Percentiles rank a stretch among this genome's conserved stretches.
These are phyloP conservation scores for Leishmania aethiopica DNA, from an alignment of 208 protist genomes.

Conservation along the genomic window DNA sequence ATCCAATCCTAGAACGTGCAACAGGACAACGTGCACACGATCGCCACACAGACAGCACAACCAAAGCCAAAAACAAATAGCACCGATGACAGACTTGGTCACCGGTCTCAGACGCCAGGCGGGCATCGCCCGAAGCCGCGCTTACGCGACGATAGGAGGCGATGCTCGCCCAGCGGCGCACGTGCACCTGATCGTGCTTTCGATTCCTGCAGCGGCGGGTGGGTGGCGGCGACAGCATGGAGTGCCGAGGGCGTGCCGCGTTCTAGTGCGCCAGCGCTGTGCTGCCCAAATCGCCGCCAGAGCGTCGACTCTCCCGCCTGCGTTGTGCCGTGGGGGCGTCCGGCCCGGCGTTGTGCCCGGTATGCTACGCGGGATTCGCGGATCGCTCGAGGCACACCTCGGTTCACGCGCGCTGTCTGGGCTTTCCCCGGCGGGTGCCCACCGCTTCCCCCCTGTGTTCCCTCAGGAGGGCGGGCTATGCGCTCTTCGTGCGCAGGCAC, in stretches of 20 bases:
- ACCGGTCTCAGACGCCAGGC: not conserved
- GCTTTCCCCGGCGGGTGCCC: not conserved
- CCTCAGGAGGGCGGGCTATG: not conserved
- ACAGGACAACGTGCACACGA: too few species aligned
- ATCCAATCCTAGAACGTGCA: too few species aligned
- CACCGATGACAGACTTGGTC: not conserved
- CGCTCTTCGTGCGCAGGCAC: not conserved
- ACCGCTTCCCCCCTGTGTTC: not conserved
- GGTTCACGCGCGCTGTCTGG: not conserved
- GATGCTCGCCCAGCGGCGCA: not conserved
- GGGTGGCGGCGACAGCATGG: too few species aligned
- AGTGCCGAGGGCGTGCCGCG: not conserved
- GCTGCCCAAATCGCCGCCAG: not conserved
- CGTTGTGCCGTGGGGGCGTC: not conserved
- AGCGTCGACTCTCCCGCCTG: not conserved
- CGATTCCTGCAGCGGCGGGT: not conserved
- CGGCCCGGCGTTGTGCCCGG: not conserved
- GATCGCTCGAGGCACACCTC: not conserved
- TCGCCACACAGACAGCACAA: too few species aligned
- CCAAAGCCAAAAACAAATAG: accelerated
- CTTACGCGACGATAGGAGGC: not conserved
- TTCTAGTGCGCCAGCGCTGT: not conserved
- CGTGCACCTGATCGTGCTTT: not conserved
- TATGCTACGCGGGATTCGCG: not conserved
- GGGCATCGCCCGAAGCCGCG: not conserved